Evolutionary conservation across 2,329 filamentous ascomycete genomes (phyloP).

Genomic region (Onygenales sp.): DNA sequence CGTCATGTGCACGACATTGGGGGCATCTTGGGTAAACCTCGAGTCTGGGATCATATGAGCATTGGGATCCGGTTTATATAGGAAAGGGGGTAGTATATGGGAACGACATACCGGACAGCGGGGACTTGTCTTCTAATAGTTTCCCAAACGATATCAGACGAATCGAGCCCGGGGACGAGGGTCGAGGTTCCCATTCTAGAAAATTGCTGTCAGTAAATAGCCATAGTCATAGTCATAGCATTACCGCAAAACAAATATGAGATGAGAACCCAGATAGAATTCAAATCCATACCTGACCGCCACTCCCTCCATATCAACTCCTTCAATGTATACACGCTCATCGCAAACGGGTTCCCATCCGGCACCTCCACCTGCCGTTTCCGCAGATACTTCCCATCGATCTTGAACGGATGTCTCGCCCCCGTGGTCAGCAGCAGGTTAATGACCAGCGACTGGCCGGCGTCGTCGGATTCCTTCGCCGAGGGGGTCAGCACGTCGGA

Average conservation of each 20-base stretch:
- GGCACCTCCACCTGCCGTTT: slow-evolving; percentile 72
- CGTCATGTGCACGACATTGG: slow-evolving; percentile 92
- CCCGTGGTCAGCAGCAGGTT: slow-evolving; percentile 76
- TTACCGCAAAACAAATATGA: background rate
- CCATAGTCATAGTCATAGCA: background rate
- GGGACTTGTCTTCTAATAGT: slow-evolving; percentile 78
- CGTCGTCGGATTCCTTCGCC: slow-evolving; percentile 25
- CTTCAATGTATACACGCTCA: slow-evolving; percentile 89
- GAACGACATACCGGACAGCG: slow-evolving; percentile 61
- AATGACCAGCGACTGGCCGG: slow-evolving; percentile 43
- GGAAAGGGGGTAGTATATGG: background rate
- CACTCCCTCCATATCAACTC: slow-evolving; percentile 90
- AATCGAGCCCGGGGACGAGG: slow-evolving; percentile 80
- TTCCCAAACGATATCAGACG: slow-evolving; percentile 87
- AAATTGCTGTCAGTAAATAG: background rate
- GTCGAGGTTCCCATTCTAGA: slow-evolving; percentile 73
- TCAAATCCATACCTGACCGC: slow-evolving; percentile 52
- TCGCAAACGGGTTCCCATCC: slow-evolving; percentile 71
- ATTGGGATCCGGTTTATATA: background rate
- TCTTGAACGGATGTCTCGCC: slow-evolving; percentile 77
- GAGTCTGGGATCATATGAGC: slow-evolving; percentile 51
- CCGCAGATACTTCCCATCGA: slow-evolving; percentile 75
- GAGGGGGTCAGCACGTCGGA: background rate
- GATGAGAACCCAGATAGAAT: background rate
- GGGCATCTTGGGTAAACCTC: slow-evolving; percentile 61